Base-by-base conservation (phyloP, 805 yeast species). In the Candida dajiaensis region DNA sequence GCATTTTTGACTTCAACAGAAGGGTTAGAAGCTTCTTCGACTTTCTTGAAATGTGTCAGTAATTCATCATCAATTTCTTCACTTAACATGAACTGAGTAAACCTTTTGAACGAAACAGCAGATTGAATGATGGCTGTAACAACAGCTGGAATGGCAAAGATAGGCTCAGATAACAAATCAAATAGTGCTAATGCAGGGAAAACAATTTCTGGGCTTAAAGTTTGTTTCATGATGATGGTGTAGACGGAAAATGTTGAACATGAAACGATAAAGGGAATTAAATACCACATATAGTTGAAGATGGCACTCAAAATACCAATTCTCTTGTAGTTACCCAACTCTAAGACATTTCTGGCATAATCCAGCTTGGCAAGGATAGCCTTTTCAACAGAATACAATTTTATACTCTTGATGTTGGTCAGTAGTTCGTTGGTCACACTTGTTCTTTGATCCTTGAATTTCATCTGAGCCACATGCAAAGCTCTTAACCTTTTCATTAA, bases 131-230 rank as follows among this genome's bases (percentile, higher is more conserved):
- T 56, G 4, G 78, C 68, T 5, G 79, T 80, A 36, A 82, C 72
- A 26, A 78, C 66, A 1, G 72, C 64, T 0, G 90, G 90, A 42
- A 83, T 71, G 11, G 74, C 73, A 56, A 72, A 71, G 26, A 83
- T 74, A 9, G 87, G 86, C 38, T 70, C 77, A 5, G 81, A 72
- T 38, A 83, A 59, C 48, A 83, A 62, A 49, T 78, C 76, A 55
- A 83, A 78, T 44, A 83, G 65, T 1, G 87, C 66, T 49, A 83
- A 67, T 2, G 87, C 80, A 13, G 89, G 89, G 61, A 83, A 83
- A 6, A 81, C 83, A 48, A 83, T 71, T 39, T 82, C 85, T 12
- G 89, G 80, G 6, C 86, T 74, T 53, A 83, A 67, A 1, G 86
- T 84, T 10, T 55, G 57, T 4, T 66, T 61, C 22, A 73, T 69